Percentiles rank a stretch among this genome's conserved stretches.
These are phyloP conservation scores for Russula lepida DNA, from an alignment of 768 basidiomycete species.

Conservation along the genomic window DNA sequence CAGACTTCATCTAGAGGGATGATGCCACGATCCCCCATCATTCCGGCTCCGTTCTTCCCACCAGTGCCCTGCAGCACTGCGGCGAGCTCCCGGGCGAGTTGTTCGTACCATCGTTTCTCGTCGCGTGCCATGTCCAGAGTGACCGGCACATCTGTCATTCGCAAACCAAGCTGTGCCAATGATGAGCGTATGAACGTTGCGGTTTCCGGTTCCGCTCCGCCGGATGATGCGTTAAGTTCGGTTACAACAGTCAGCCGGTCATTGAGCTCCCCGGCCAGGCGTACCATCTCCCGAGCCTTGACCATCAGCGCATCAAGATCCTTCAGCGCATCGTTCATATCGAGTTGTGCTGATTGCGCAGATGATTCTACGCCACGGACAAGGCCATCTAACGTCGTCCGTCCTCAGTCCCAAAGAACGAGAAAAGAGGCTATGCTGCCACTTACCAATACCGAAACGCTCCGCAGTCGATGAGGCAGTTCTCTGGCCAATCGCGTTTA, in stretches of 20 bases:
- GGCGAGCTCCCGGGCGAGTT: constrained; percentile 76
- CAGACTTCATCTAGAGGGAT: constrained; percentile 88
- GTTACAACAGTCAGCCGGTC: constrained; percentile 52
- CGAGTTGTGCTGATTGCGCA: constrained; percentile 50
- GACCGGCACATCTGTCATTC: constrained; percentile 69
- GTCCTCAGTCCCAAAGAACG: background rate
- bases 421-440: constrained; percentile 19
- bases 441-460: constrained; percentile 47
- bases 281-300: constrained; percentile 89
- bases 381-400: constrained; percentile 58
- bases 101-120: constrained; percentile 69
- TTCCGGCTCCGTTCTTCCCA: constrained; percentile 38
- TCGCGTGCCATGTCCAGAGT: constrained; percentile 84
- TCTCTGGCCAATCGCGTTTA: constrained; percentile 2
- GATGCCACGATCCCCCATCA: constrained; percentile 75
- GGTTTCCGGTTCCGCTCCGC: constrained; percentile 59
- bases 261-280: constrained; percentile 80
- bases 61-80: constrained; percentile 50
- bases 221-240: constrained; percentile 19
- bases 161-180: constrained; percentile 81
- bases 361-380: constrained; percentile 65
- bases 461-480: constrained; percentile 14
- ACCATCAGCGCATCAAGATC: constrained; percentile 89
- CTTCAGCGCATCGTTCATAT: constrained; percentile 67
- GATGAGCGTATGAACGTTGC: constrained; percentile 84